A percentile compares a stretch with the other conserved stretches of the same genome.
These are phyloP conservation scores for Solanum pinnatisectum DNA, from an alignment of 257 asterid genomes.

Conservation along the genomic window DNA sequence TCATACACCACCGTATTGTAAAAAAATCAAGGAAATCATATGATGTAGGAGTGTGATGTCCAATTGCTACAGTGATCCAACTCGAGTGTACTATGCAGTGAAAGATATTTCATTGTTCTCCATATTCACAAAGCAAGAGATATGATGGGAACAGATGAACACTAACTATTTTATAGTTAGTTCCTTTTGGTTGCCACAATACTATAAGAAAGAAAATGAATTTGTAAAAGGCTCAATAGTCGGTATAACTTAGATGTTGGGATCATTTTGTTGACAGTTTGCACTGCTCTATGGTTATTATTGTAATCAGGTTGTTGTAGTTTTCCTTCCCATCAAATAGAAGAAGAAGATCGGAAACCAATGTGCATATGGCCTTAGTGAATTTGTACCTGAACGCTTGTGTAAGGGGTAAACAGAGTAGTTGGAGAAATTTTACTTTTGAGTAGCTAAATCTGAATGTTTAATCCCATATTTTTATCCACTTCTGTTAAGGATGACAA, in stretches of 20 bases:
- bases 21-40: not conserved
- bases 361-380: not conserved
- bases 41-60: not conserved
- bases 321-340: not conserved
- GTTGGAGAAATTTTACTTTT: not conserved
- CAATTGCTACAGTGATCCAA: not conserved
- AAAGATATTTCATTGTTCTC: not conserved
- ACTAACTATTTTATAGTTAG: not conserved
- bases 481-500: not conserved
- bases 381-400: not conserved
- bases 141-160: not conserved
- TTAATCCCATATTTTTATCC: not conserved
- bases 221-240: not conserved
- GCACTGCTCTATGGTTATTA: not conserved
- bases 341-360: not conserved
- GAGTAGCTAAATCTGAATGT: not conserved
- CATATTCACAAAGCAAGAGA: not conserved
- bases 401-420: not conserved
- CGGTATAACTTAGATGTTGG: not conserved
- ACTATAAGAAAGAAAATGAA: not conserved
- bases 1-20: not conserved
- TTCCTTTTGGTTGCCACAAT: not conserved
- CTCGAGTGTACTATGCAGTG: not conserved
- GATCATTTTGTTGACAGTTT: not conserved
- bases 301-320: not conserved